phyloP scores from a whole-genome alignment of 83 land plant genomes.

The Diphasiastrum complanatum region DNA sequence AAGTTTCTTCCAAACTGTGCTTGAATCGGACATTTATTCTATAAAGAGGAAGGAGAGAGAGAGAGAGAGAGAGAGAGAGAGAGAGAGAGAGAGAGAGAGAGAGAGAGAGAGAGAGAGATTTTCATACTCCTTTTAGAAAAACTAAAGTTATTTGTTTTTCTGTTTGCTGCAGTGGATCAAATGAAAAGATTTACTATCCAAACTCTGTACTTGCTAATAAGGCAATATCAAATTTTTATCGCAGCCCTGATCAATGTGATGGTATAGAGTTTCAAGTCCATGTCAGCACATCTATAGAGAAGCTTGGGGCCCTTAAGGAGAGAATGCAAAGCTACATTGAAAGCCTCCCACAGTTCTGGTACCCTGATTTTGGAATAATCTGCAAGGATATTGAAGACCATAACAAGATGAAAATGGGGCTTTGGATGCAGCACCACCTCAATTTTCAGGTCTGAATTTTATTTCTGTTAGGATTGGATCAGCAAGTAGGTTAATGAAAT shows the following conservation, averaged over 20 bases:
- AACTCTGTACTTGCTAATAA: constrained; percentile 19
- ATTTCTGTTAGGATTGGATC: too few relatives aligned
- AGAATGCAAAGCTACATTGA: background rate
- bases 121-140: too few relatives aligned
- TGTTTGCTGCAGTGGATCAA: constrained; percentile 15
- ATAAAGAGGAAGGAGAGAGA: too few relatives aligned
- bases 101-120: too few relatives aligned
- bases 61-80: too few relatives aligned
- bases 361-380: background rate
- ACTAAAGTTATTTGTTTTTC: too few relatives aligned
- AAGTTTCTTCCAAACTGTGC: too few relatives aligned
- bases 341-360: constrained; percentile 1
- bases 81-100: too few relatives aligned
- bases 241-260: constrained; percentile 30
- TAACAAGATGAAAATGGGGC: background rate
- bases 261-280: constrained; percentile 19
- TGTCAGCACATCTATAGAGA: constrained; percentile 17
- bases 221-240: constrained; percentile 23
- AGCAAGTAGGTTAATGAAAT: too few relatives aligned
- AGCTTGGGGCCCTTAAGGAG: background rate
- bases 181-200: constrained; percentile 25
- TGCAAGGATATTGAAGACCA: background rate
- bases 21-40: too few relatives aligned
- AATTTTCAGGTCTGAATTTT: constrained; percentile 2
- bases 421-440: background rate